A percentile compares a stretch with the other conserved stretches of the same genome.
Evolutionary conservation across 208 protist genomes (phyloP).

Genomic region (Novymonas esmeraldas): DNA sequence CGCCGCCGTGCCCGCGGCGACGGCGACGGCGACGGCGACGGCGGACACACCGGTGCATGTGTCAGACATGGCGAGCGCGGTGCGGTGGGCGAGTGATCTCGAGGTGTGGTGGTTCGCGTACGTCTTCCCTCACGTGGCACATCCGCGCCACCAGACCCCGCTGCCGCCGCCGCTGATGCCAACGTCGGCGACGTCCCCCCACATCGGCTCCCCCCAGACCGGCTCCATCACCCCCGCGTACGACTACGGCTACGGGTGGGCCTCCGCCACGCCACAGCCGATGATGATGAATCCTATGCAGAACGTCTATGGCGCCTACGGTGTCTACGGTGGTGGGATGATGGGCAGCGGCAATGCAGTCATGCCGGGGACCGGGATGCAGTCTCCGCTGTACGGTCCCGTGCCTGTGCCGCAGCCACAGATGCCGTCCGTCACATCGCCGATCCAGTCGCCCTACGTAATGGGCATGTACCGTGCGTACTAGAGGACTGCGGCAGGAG

Average conservation of each 20-base stretch:
- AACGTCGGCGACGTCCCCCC: not conserved
- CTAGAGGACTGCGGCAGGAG: not conserved
- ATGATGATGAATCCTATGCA: conserved; percentile 2
- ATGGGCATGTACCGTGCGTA: conserved; percentile 12
- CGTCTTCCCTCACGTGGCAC: conserved; percentile 34
- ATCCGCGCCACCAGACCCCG: conserved; percentile 27
- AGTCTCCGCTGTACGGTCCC: not conserved
- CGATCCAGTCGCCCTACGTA: conserved; percentile 1
- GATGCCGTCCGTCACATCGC: not conserved
- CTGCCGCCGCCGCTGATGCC: conserved; percentile 8
- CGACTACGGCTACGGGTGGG: conserved; percentile 15
- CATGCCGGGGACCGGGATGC: not conserved
- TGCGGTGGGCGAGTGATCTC: conserved; percentile 35
- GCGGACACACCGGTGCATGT: conserved; percentile 1
- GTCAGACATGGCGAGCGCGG: conserved; percentile 7
- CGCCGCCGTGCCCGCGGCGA: not conserved
- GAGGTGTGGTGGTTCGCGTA: conserved; percentile 38
- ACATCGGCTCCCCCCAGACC: not conserved
- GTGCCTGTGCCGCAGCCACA: not conserved
- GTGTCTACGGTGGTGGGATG: too few species aligned
- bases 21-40: not conserved
- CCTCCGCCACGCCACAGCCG: conserved; percentile 1
- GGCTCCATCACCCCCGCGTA: not conserved
- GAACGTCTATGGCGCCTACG: not conserved
- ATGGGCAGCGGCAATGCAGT: conserved; percentile 4